Evolutionary conservation across 1,284 basidiomycete genomes (phyloP), one percentile per base, ranked within the genome.

Genomic region (Pterula multifida): DNA sequence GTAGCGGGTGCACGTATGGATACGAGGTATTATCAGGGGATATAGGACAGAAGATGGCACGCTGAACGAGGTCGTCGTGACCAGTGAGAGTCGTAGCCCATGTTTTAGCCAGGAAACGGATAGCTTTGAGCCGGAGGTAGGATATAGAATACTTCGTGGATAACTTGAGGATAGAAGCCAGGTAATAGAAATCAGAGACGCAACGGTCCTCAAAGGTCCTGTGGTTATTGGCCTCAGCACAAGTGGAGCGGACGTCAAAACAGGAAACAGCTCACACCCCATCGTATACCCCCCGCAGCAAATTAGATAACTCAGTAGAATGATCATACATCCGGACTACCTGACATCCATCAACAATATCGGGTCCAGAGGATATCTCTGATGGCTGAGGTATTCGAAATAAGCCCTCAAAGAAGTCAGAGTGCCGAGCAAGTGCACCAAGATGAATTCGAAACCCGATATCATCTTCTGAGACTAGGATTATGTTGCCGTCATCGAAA

Each of bases 401-500:
- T 76, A 81, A 78, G 28, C 72, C 68, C 49, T 69, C 66, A 57
- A 82, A 80, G 39, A 81, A 63, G 55, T 78, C 76, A 15, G 78
- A 81, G 57, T 79, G 76, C 35, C 78, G 65, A 0, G 72, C 69
- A 54, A 82, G 68, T 44, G 81, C 68, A 26, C 77, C 75, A 24
- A 75, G 70, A 58, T 81, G 78, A 3, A 81, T 66, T 39, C 70
- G 74, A 65, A 78, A 79, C 2, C 70, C 71, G 46, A 70, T 68
- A 3, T 63, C 61, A 4, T 61, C 56, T 9, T 51, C 61, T 3
- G 73, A 68, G 36, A 73, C 58, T 2, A 80, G 65, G 24, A 78
- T 61, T 42, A 79, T 68, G 56, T 79, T 79, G 24, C 76, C 77
- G 56, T 80, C 78, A 13, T 76, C 71, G 57, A 80, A 77, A 73